Percentiles rank a stretch among this genome's conserved stretches.
phyloP scores from a whole-genome alignment of 1,284 basidiomycete genomes.

The Bondarzewia mesenterica region DNA sequence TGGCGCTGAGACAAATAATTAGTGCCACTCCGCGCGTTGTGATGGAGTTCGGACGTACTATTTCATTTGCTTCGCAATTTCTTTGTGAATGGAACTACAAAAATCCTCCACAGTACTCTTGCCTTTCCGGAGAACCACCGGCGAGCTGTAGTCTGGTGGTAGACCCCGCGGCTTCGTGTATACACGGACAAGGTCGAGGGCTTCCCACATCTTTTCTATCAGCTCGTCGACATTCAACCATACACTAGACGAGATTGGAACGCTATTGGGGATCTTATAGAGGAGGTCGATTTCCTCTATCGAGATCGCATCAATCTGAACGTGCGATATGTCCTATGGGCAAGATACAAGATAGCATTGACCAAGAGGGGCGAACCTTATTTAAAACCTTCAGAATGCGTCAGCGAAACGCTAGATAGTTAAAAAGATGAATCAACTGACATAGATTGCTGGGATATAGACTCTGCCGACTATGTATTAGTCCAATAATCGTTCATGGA shows the following conservation, averaged over 20 bases:
- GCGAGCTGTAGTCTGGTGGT: constrained; percentile 80
- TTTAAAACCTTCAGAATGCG: constrained; percentile 52
- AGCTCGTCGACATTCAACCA: constrained; percentile 99
- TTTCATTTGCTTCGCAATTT: constrained; percentile 90
- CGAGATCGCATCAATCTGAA: constrained; percentile 93
- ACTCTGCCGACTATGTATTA: constrained; percentile 45
- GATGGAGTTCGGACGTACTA: constrained; percentile 45
- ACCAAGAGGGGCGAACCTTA: constrained; percentile 39
- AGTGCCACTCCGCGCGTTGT: constrained; percentile 3
- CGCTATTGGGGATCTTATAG: constrained; percentile 92
- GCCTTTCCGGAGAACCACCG: constrained; percentile 73
- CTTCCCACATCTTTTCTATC: constrained; percentile 85
- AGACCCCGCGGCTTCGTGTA: constrained; percentile 95
- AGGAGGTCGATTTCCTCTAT: constrained; percentile 98
- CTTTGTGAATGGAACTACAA: constrained; percentile 84
- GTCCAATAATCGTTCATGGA: background rate
- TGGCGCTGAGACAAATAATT: constrained; percentile 46
- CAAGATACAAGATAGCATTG: background rate
- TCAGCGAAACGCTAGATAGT: background rate
- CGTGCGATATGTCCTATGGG: constrained; percentile 21
- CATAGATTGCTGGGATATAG: constrained; percentile 89
- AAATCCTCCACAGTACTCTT: constrained; percentile 86
- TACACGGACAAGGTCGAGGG: constrained; percentile 83
- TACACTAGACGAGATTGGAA: constrained; percentile 87
- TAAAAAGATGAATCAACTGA: constrained; percentile 36